Evolutionary conservation across 345 rosid genomes (phyloP).

Genomic region (Ceriops zippeliana): DNA sequence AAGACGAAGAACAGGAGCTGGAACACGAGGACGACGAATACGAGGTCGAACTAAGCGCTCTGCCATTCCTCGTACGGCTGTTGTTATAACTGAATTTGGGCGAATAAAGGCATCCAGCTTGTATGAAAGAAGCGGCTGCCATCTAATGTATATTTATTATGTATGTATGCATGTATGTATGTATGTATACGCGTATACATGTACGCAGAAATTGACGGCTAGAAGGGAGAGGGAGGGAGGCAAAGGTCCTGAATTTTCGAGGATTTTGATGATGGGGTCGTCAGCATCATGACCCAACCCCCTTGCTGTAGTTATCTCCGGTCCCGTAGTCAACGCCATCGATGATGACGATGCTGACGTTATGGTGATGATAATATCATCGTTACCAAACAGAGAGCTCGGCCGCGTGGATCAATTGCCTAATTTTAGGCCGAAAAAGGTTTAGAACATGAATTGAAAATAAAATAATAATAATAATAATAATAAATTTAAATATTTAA

Average conservation of each 20-base stretch:
- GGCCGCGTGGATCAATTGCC: no score
- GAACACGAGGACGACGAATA: constrained; percentile 29
- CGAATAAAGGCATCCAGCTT: constrained; percentile 40
- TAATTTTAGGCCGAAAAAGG: no score
- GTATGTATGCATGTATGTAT: neutral
- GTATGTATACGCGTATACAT: neutral
- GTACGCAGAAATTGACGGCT: neutral
- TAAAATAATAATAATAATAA: no score
- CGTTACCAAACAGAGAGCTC: no score
- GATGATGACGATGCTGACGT: neutral
- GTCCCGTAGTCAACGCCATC: no score
- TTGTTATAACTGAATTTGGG: constrained; percentile 19
- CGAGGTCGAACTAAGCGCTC: constrained; percentile 25
- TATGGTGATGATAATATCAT: neutral
- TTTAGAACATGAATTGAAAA: no score
- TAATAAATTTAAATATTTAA: no score
- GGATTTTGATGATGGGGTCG: constrained; percentile 8
- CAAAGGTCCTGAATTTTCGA: constrained; percentile 11
- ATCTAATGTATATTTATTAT: constrained; percentile 14
- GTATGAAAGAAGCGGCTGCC: constrained; percentile 46
- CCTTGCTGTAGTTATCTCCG: neutral
- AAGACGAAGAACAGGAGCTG: constrained; percentile 42
- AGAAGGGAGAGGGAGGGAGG: neutral
- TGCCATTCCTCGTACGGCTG: constrained; percentile 30
- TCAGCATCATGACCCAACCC: neutral